Percentiles rank a stretch among this genome's conserved stretches.
Conservation (phyloP, 2,329 filamentous ascomycete species). For the Corniculantispora saksenae region DNA sequence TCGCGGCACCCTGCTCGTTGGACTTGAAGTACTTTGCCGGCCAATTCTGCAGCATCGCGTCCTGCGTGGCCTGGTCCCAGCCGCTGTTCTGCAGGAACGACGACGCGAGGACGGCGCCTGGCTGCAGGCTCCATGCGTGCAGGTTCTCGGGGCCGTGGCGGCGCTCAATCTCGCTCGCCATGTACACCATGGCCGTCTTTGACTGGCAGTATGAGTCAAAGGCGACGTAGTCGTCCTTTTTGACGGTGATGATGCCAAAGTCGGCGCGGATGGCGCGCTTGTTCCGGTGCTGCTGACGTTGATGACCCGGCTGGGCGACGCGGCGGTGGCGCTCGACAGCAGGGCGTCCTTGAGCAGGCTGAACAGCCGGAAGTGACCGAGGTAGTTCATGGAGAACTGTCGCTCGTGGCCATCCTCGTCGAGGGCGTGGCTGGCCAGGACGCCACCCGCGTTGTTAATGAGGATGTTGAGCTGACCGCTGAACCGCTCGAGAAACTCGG, state of each 20-base stretch:
- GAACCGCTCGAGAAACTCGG: constrained; percentile 21
- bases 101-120: constrained; percentile 40
- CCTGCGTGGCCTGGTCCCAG: background rate
- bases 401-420: constrained; percentile 44
- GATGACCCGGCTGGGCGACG: constrained; percentile 36
- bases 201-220: constrained; percentile 46
- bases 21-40: constrained; percentile 14
- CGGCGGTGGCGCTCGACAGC: constrained; percentile 32
- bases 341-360: constrained; percentile 47
- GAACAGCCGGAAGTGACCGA: constrained; percentile 49
- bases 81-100: constrained; percentile 25
- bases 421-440: constrained; percentile 33
- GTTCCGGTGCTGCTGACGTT: constrained; percentile 38
- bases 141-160: constrained; percentile 44
- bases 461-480: constrained; percentile 24
- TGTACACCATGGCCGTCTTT: constrained; percentile 52
- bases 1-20: constrained; percentile 47
- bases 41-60: background rate
- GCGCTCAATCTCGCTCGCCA: constrained; percentile 50
- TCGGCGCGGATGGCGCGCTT: constrained; percentile 3
- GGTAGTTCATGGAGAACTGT: constrained; percentile 47
- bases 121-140: constrained; percentile 43
- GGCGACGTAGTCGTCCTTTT: constrained; percentile 29
- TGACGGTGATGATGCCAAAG: constrained; percentile 25
- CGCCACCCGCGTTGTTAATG: constrained; percentile 35